phyloP scores from a whole-genome alignment of 2,329 filamentous ascomycete species.

The Calonectria hongkongensis region DNA sequence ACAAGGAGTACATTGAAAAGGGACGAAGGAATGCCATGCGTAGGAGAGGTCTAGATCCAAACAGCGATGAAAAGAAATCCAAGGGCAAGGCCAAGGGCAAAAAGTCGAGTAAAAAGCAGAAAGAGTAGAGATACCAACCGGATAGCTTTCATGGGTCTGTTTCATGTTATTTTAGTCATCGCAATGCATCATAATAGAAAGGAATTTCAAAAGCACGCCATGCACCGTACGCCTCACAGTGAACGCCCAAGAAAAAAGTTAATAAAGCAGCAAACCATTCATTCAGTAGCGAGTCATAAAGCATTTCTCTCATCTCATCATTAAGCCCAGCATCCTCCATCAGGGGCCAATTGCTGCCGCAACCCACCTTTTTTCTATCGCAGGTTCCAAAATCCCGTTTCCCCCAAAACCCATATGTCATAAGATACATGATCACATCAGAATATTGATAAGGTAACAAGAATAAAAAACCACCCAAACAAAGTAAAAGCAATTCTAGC shows the following conservation, averaged over 20 bases:
- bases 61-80: constrained; percentile 65
- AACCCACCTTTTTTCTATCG: constrained; percentile 53
- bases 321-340: constrained; percentile 48
- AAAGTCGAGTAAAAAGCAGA: constrained; percentile 52
- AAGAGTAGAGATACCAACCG: constrained; percentile 45
- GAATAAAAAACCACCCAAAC: constrained; percentile 40
- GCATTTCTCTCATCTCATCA: constrained; percentile 55
- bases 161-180: constrained; percentile 35
- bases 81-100: constrained; percentile 65
- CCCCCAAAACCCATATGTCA: constrained; percentile 37
- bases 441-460: constrained; percentile 41
- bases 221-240: constrained; percentile 40
- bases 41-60: constrained; percentile 83
- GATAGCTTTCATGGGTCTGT: constrained; percentile 40
- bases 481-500: constrained; percentile 27
- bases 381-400: constrained; percentile 40
- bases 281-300: constrained; percentile 52
- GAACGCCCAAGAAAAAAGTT: constrained; percentile 31
- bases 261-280: constrained; percentile 30
- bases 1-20: constrained; percentile 81
- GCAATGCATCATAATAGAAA: constrained; percentile 40
- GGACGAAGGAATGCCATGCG: constrained; percentile 84
- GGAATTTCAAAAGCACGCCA: constrained; percentile 40
- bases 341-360: constrained; percentile 43
- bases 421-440: constrained; percentile 53